Percentiles rank a stretch among this genome's conserved stretches.
Evolutionary conservation across 179 eudicot genomes (phyloP).

Genomic region (Beta corolliflora): DNA sequence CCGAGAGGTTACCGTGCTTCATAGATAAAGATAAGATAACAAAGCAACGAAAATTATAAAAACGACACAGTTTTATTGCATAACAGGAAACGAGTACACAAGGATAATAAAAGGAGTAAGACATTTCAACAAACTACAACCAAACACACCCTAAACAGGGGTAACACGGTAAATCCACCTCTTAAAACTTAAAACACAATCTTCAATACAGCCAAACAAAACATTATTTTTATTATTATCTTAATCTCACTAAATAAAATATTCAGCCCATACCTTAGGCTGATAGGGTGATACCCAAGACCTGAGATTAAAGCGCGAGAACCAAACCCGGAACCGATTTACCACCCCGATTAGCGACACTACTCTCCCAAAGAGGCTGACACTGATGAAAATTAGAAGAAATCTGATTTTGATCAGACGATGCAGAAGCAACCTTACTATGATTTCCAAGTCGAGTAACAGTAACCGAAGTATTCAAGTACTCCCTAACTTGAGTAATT

Average conservation of each 20-base stretch:
- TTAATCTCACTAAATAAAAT: too few species aligned
- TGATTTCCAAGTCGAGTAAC: constrained; percentile 60
- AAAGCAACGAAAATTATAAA: background rate
- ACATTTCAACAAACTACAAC: constrained; percentile 1
- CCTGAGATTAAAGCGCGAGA: constrained; percentile 48
- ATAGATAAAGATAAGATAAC: background rate
- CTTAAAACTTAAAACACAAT: background rate
- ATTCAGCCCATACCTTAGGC: constrained; percentile 15
- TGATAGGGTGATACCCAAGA: too few species aligned
- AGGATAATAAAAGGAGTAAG: background rate
- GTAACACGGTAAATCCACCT: background rate
- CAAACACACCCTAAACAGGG: background rate
- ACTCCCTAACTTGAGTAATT: constrained; percentile 83
- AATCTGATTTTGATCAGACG: constrained; percentile 22
- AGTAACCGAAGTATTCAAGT: constrained; percentile 84
- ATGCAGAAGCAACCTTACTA: constrained; percentile 5
- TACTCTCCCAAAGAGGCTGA: constrained; percentile 77
- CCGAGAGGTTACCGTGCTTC: too few species aligned
- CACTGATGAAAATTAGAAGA: constrained; percentile 31
- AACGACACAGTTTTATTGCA: constrained; percentile 18
- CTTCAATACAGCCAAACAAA: background rate
- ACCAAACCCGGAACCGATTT: constrained; percentile 89
- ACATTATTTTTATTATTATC: background rate
- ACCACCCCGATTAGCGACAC: constrained; percentile 58
- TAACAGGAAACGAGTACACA: background rate